Evolutionary conservation across 2,329 filamentous ascomycete genomes (phyloP).

Genomic region (Chaetomiaceae sp.): DNA sequence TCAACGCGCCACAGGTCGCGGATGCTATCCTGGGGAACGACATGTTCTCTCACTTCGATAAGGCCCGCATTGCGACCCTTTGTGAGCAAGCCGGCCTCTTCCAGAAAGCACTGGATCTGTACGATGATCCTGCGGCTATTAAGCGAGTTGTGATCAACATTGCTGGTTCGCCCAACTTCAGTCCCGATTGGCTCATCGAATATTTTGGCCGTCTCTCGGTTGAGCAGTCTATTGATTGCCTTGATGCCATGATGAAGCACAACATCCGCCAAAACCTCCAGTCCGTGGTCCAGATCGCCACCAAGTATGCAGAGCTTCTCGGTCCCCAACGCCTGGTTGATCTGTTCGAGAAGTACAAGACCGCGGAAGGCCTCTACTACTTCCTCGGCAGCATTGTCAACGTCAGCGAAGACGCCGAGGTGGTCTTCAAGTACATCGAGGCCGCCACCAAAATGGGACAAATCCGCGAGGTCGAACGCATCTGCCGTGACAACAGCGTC

Average conservation of each 20-base stretch:
- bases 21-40: conserved; percentile 97
- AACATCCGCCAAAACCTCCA: conserved; percentile 98
- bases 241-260: conserved; percentile 92
- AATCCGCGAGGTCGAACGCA: conserved; percentile 92
- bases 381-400: conserved; percentile 98
- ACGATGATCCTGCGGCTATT: conserved; percentile 82
- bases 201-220: conserved; percentile 95
- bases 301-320: conserved; percentile 95
- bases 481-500: conserved; percentile 87
- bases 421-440: conserved; percentile 99
- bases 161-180: conserved; percentile 76
- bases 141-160: conserved; percentile 88
- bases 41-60: conserved; percentile 98
- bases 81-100: conserved; percentile 89
- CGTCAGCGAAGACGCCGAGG: conserved; percentile 88
- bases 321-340: conserved; percentile 85
- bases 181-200: conserved; percentile 81
- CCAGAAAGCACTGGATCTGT: conserved; percentile 87
- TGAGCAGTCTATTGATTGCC: conserved; percentile 87
- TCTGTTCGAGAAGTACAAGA: conserved; percentile 96
- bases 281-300: conserved; percentile 89
- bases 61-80: conserved; percentile 77
- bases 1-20: conserved; percentile 94
- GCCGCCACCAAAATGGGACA: conserved; percentile 91
- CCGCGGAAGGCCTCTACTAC: conserved; percentile 94